Percentiles rank a stretch among this genome's conserved stretches.
Conservation (phyloP, 2,329 filamentous ascomycete genomes). For the Colletotrichum sansevieriae region DNA sequence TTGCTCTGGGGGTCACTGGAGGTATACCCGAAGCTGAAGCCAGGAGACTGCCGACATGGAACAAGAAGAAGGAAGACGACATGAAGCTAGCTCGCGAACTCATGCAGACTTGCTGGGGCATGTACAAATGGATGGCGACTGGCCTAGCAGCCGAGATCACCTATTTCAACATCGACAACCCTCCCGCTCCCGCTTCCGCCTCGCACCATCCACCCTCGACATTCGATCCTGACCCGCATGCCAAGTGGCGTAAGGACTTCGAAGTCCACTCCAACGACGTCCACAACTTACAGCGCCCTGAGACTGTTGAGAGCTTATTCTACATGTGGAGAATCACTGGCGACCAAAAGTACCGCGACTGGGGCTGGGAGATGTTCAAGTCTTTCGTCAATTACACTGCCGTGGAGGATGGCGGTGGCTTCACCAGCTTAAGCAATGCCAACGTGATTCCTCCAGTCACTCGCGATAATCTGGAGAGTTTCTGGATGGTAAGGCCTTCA, state of each 20-base stretch:
- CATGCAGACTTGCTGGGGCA: conserved; percentile 98
- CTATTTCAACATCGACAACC: conserved; percentile 83
- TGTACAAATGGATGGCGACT: conserved; percentile 91
- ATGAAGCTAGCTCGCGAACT: conserved; percentile 89
- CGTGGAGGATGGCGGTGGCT: conserved; percentile 82
- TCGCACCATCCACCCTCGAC: conserved; percentile 61
- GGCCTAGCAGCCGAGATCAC: conserved; percentile 96
- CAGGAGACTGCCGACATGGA: conserved; percentile 79
- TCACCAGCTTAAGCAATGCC: conserved; percentile 84
- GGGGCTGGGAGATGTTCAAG: conserved; percentile 99
- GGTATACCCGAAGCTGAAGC: conserved; percentile 83
- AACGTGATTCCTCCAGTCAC: conserved; percentile 75
- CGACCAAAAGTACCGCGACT: conserved; percentile 88
- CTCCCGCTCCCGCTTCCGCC: conserved; percentile 73
- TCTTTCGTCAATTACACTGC: conserved; percentile 89
- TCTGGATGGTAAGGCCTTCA: conserved; percentile 83
- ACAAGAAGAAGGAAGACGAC: conserved; percentile 83
- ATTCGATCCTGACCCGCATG: conserved; percentile 66
- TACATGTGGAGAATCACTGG: conserved; percentile 99
- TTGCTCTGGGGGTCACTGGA: conserved; percentile 87
- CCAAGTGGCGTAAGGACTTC: conserved; percentile 82
- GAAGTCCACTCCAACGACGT: conserved; percentile 83
- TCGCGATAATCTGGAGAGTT: conserved; percentile 97
- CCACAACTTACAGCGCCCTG: conserved; percentile 94
- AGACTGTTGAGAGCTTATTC: conserved; percentile 95